Evolutionary conservation across 306 rosid species (phyloP), one percentile per base, ranked within the genome.

Genomic region (Vigna nakashimae): DNA sequence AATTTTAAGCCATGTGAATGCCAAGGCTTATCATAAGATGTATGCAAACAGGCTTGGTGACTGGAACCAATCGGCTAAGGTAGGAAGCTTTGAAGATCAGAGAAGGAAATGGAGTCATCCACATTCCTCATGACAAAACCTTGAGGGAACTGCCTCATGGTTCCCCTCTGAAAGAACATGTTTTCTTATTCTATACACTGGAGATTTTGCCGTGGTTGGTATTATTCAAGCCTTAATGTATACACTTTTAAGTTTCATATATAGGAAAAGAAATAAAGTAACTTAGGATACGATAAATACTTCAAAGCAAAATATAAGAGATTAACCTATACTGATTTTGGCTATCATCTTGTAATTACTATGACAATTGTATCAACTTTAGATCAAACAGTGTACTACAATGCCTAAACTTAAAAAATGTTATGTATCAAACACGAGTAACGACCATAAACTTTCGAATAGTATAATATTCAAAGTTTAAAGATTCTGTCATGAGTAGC

Each of bases 1-100:
- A 82, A 65, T 92, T 65, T 83, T 95, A 79, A 80, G 84, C 10
- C 76, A 70, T 76, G 83, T 95, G 65, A 69, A 88, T 76, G 58
- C 67, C 3, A 49, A 67, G 26, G 81, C 77, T 30, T 92, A 81
- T 86, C 84, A 80, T 70, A 63, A 84, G 42, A 45, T 74, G 22
- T 88, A 86, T 76, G 89, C 93, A 58, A 75, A 82, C 3, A 85
- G 82, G 80, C 90, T 90, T 10, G 86, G 93, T 51, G 80, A 85
- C 62, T 14, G 16, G 62, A 86, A 70, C 51, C 97, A 91, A 75
- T 80, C 92, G 69, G 96, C 98, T 56, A 86, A 86, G 69, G 38
- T 95, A 15, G 90, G 87, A 84, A 89, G 97, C 84, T 92, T 89
- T 71, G 76, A 83, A 55, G 92, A 87, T 66, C 96, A 92, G 74